phyloP scores from a whole-genome alignment of 352 stramenopile genomes.

The Globisporangium lucens region DNA sequence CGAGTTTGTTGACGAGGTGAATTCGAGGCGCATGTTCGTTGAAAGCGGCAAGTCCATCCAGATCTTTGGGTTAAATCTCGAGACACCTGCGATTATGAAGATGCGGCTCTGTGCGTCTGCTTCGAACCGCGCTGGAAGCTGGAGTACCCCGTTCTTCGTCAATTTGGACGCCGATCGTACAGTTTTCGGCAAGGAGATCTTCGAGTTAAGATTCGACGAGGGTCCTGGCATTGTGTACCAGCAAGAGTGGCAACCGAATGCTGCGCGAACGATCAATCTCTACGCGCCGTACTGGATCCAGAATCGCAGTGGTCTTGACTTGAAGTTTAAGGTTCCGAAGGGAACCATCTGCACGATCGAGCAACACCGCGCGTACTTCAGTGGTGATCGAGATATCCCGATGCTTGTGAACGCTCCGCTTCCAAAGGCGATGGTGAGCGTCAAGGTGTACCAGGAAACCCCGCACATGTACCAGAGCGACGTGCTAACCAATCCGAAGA shows the following conservation, averaged over 20 bases:
- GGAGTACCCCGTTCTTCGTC: slow-evolving; percentile 66
- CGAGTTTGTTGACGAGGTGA: slow-evolving; percentile 71
- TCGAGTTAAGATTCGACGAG: slow-evolving; percentile 62
- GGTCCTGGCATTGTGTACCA: slow-evolving; percentile 65
- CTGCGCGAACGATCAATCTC: slow-evolving; percentile 57
- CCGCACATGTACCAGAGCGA: slow-evolving; percentile 49
- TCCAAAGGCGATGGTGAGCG: slow-evolving; percentile 61
- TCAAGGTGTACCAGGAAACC: slow-evolving; percentile 74
- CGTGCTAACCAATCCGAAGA: slow-evolving; percentile 40
- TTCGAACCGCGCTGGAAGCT: slow-evolving; percentile 39
- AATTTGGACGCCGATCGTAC: slow-evolving; percentile 46
- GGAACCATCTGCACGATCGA: slow-evolving; percentile 57
- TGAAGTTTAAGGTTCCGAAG: slow-evolving; percentile 61
- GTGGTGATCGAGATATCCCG: slow-evolving; percentile 54
- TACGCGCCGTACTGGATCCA: slow-evolving; percentile 85
- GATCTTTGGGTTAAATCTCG: slow-evolving; percentile 76
- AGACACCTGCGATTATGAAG: slow-evolving; percentile 67
- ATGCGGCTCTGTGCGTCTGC: slow-evolving; percentile 66
- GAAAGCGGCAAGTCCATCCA: slow-evolving; percentile 81
- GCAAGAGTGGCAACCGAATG: slow-evolving; percentile 60
- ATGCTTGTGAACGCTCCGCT: slow-evolving; percentile 55
- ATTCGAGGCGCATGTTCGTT: slow-evolving; percentile 65
- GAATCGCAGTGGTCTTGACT: slow-evolving; percentile 76
- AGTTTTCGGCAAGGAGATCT: slow-evolving; percentile 47
- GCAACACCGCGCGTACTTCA: slow-evolving; percentile 71